Evolutionary conservation across 345 rosid genomes (phyloP).

Genomic region (Salix brachista): DNA sequence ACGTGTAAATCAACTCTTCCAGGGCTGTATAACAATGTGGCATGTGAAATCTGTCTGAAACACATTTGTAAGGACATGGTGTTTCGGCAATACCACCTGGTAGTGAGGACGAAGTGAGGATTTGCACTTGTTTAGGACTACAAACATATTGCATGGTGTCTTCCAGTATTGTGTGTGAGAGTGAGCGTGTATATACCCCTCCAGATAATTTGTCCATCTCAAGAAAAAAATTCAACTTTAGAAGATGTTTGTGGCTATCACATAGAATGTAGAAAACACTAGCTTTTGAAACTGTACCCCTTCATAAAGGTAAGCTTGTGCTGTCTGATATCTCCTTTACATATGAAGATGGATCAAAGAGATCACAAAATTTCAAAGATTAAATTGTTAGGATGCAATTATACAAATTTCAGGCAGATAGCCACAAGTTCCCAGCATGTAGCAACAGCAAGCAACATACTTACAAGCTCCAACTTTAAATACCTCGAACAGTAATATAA

Average conservation of each 20-base stretch:
- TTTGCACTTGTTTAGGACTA: background rate
- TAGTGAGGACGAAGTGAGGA: conserved; percentile 6
- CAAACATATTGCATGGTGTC: background rate
- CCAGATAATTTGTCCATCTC: background rate
- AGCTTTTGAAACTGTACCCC: background rate
- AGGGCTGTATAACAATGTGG: conserved; percentile 95
- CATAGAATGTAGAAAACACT: background rate
- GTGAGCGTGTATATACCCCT: no score
- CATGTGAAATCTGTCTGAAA: conserved; percentile 94
- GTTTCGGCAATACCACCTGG: conserved; percentile 88
- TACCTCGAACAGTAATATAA: conserved; percentile 83
- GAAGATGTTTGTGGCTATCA: background rate
- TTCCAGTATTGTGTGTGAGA: background rate
- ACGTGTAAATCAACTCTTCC: conserved; percentile 92
- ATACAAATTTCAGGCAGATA: background rate
- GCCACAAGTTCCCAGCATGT: background rate
- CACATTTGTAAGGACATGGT: conserved; percentile 87
- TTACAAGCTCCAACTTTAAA: background rate
- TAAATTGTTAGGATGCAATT: background rate
- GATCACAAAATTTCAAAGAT: background rate
- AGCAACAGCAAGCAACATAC: background rate
- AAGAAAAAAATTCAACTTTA: background rate
- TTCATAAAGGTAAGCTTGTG: background rate
- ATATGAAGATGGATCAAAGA: background rate
- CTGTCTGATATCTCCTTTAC: background rate